Conservation (phyloP, 2,329 filamentous ascomycete species). For the Aspergillus arachidicola region DNA sequence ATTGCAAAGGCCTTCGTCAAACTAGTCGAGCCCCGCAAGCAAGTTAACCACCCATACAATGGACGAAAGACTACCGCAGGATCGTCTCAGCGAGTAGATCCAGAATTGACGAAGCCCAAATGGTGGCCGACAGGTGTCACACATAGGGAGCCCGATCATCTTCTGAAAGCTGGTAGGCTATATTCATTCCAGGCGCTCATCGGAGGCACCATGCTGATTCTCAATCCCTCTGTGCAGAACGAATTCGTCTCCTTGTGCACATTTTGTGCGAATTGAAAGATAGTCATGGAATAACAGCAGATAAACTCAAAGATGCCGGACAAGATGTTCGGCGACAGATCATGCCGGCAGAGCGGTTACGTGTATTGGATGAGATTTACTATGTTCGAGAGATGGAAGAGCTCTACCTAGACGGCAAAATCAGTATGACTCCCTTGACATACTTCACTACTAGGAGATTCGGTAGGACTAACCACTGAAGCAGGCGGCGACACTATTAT, state of each 20-base stretch:
- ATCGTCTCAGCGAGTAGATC: constrained; percentile 33
- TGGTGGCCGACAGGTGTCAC: constrained; percentile 44
- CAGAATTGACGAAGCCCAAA: constrained; percentile 44
- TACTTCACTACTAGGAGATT: neutral
- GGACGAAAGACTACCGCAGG: constrained; percentile 32
- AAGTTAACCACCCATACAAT: constrained; percentile 49
- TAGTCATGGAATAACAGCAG: constrained; percentile 39
- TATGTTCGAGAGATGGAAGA: constrained; percentile 43
- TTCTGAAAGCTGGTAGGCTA: constrained; percentile 43
- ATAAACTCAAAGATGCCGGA: constrained; percentile 42
- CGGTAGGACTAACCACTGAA: constrained; percentile 6
- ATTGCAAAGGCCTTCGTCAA: constrained; percentile 48
- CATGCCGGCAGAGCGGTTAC: constrained; percentile 35
- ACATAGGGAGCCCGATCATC: constrained; percentile 50
- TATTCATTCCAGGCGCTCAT: neutral
- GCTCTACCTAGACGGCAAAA: constrained; percentile 38
- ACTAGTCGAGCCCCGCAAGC: constrained; percentile 47
- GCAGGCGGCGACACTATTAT: constrained; percentile 32
- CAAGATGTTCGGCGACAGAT: constrained; percentile 44
- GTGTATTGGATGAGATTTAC: constrained; percentile 46
- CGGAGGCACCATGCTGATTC: neutral
- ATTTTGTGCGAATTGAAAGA: constrained; percentile 42
- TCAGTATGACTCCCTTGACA: constrained; percentile 30
- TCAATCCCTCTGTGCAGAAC: constrained; percentile 27
- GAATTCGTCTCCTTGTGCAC: constrained; percentile 43